phyloP scores from a whole-genome alignment of 148 eudicot species.

The Camellia granthamiana region DNA sequence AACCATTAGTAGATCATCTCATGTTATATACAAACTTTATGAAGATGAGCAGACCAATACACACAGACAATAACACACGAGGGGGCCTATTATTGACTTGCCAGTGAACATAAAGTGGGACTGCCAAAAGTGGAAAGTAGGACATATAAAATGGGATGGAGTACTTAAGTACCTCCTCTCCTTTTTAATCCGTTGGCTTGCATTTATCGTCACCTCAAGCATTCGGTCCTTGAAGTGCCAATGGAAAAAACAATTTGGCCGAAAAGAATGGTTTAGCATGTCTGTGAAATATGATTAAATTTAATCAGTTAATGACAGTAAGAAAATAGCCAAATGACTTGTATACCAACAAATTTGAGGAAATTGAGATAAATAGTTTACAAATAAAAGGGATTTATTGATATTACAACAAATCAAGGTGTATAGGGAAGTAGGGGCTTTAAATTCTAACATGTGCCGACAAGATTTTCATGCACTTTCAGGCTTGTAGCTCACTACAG shows the following conservation, averaged over 20 bases:
- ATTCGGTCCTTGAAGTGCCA: constrained; percentile 98
- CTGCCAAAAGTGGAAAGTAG: too few species aligned
- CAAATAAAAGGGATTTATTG: too few species aligned
- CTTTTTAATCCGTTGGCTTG: constrained; percentile 73
- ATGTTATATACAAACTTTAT: not conserved
- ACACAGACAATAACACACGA: not conserved
- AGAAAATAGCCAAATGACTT: not conserved
- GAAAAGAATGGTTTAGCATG: constrained; percentile 94
- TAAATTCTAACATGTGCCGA: not conserved
- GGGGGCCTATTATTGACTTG: not conserved
- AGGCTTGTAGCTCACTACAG: not conserved
- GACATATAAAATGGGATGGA: too few species aligned
- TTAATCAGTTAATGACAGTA: not conserved
- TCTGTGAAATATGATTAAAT: constrained; percentile 46
- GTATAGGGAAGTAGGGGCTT: not conserved
- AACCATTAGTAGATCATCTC: not conserved
- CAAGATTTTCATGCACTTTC: not conserved
- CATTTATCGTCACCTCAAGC: constrained; percentile 99
- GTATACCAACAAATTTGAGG: not conserved
- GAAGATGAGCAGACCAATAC: not conserved
- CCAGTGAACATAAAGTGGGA: not conserved
- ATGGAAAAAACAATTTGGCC: constrained; percentile 95
- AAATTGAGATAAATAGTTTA: constrained; percentile 6
- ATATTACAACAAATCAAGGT: not conserved
- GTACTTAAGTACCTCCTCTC: constrained; percentile 70